Evolutionary conservation across 331 rosid genomes (phyloP).

Genomic region (Ulmus americana): DNA sequence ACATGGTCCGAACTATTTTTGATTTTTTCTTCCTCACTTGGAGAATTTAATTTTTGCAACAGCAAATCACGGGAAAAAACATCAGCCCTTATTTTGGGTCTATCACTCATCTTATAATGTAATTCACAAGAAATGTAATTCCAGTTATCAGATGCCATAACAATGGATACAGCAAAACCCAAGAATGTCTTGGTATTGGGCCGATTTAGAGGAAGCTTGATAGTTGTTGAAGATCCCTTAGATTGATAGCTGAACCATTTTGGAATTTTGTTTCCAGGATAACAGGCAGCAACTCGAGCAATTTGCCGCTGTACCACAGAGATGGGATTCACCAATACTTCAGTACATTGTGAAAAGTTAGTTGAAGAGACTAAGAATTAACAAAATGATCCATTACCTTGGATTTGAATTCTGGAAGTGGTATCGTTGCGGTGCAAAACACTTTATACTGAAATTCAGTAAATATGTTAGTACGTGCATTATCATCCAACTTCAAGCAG

Average conservation of each 20-base stretch:
- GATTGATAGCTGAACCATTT: background rate
- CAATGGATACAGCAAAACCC: background rate
- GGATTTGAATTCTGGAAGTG: background rate
- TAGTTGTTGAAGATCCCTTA: background rate
- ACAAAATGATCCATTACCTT: too few species aligned
- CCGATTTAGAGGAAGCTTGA: slow-evolving; percentile 1
- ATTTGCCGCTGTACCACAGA: background rate
- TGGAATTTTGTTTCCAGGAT: background rate
- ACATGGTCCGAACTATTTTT: background rate
- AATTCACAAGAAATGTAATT: background rate
- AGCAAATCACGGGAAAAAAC: background rate
- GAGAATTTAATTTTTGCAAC: too few species aligned
- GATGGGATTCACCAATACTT: background rate
- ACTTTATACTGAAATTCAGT: background rate
- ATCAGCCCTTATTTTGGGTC: background rate
- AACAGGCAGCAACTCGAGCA: background rate
- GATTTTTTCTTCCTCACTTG: background rate
- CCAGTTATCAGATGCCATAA: background rate
- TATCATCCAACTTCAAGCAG: background rate
- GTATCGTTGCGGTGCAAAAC: background rate
- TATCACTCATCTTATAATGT: background rate
- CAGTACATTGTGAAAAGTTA: background rate
- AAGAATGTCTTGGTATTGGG: background rate
- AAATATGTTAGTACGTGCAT: background rate
- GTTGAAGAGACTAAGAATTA: too few species aligned